Evolutionary conservation across 2,329 filamentous ascomycete species (phyloP).

Genomic region (Fusarium ambrosium): DNA sequence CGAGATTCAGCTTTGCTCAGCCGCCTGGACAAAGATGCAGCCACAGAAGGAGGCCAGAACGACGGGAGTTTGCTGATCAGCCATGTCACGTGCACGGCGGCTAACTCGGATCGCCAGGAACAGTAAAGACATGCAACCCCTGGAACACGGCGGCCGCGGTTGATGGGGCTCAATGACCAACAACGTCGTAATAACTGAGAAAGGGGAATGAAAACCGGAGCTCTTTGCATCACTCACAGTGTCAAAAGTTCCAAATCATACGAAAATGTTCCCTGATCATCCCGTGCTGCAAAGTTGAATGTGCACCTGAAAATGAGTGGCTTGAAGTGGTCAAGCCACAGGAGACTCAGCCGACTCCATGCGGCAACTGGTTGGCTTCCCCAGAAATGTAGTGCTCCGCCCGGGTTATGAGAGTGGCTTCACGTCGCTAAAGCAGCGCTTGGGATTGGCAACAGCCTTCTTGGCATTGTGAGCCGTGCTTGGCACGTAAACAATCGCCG

Average conservation of each 20-base stretch:
- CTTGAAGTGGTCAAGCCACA: not conserved
- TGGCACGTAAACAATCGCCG: not conserved
- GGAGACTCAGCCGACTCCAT: not conserved
- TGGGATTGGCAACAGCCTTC: not conserved
- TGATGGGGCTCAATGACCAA: not conserved
- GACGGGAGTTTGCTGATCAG: not conserved
- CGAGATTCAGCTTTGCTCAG: not conserved
- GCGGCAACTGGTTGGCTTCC: not conserved
- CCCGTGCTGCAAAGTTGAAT: not conserved
- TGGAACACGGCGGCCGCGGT: not conserved
- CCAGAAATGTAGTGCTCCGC: not conserved
- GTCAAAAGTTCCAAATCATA: not conserved
- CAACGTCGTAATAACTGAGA: not conserved
- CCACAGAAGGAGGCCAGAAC: not conserved
- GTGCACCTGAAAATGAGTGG: not conserved
- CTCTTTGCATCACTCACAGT: not conserved
- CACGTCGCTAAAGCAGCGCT: not conserved
- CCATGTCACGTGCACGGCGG: not conserved
- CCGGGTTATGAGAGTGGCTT: not conserved
- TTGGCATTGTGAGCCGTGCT: not conserved
- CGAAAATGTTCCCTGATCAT: not conserved
- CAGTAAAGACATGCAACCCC: not conserved
- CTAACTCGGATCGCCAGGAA: not conserved
- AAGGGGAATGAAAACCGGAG: not conserved
- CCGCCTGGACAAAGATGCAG: not conserved